A percentile compares a stretch with the other conserved stretches of the same genome.
Conservation (phyloP, 2,329 filamentous ascomycete genomes). For the Pseudogymnoascus sp. region DNA sequence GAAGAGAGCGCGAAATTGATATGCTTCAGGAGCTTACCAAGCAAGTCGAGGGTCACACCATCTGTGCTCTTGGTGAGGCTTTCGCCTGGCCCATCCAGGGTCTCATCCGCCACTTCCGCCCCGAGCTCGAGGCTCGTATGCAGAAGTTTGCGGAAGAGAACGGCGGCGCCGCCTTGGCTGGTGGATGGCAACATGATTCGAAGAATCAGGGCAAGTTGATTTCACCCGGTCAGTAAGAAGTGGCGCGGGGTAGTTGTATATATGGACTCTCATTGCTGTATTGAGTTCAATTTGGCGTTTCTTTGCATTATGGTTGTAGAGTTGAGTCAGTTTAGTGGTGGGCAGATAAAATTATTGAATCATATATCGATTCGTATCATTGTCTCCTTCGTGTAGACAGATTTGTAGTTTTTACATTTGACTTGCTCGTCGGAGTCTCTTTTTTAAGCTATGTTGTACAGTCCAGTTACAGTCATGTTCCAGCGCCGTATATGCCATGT, state of each 20-base stretch:
- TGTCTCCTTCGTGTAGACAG: not conserved
- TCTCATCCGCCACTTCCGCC: slow-evolving; percentile 95
- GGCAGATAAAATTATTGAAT: slow-evolving; percentile 5
- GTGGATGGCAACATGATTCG: slow-evolving; percentile 77
- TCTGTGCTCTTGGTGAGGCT: slow-evolving; percentile 92
- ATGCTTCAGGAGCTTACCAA: slow-evolving; percentile 99
- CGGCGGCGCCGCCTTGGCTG: slow-evolving; percentile 69
- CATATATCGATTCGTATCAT: slow-evolving; percentile 6
- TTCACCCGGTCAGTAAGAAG: slow-evolving; percentile 74
- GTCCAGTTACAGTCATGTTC: not conserved
- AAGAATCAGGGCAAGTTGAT: slow-evolving; percentile 73
- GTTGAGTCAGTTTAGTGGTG: slow-evolving; percentile 8
- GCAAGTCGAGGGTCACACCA: slow-evolving; percentile 98
- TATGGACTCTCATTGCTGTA: slow-evolving; percentile 14
- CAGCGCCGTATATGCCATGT: slow-evolving; percentile 4
- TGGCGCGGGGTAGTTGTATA: slow-evolving; percentile 19
- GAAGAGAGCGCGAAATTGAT: slow-evolving; percentile 86
- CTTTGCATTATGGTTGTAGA: slow-evolving; percentile 10
- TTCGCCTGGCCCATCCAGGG: slow-evolving; percentile 99
- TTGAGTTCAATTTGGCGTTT: slow-evolving; percentile 9
- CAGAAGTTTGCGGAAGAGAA: slow-evolving; percentile 65
- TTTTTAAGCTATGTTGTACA: not conserved
- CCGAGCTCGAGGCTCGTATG: slow-evolving; percentile 89
- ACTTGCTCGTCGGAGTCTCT: not conserved
- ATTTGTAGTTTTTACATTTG: not conserved